Conservation (phyloP, 306 rosid species). For the Rosa chinensis region DNA sequence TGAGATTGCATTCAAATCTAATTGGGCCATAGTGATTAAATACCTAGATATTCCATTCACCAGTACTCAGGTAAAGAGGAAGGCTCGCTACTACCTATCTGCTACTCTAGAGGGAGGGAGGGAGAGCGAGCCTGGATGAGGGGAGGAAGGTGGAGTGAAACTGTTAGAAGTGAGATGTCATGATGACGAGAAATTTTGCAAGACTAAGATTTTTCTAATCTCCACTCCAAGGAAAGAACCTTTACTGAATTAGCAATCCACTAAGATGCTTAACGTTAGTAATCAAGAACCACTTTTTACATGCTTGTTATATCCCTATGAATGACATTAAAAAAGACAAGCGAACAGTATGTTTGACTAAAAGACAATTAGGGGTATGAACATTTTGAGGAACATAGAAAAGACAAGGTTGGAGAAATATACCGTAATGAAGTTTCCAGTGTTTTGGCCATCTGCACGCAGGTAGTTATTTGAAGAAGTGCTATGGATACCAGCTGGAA, state of each 20-base stretch:
- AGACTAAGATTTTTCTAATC: neutral
- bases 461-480: slow-evolving; percentile 65
- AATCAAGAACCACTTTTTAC: neutral
- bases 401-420: slow-evolving; percentile 11
- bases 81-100: neutral
- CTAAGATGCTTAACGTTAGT: neutral
- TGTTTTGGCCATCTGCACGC: slow-evolving; percentile 90
- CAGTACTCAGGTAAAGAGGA: neutral
- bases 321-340: neutral
- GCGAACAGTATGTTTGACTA: neutral
- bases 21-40: neutral
- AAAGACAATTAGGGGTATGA: neutral
- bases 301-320: neutral
- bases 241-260: neutral
- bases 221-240: neutral
- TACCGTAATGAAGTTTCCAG: slow-evolving; percentile 98
- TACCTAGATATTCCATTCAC: neutral
- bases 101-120: neutral
- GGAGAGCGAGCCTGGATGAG: neutral
- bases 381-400: slow-evolving; percentile 10
- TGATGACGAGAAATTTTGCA: neutral
- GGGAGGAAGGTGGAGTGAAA: neutral
- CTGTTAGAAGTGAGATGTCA: neutral
- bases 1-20: neutral
- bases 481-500: slow-evolving; percentile 93